A percentile compares a stretch with the other conserved stretches of the same genome.
phyloP scores from a whole-genome alignment of 108 stramenopile genomes.

The Skeletonema menzelii region DNA sequence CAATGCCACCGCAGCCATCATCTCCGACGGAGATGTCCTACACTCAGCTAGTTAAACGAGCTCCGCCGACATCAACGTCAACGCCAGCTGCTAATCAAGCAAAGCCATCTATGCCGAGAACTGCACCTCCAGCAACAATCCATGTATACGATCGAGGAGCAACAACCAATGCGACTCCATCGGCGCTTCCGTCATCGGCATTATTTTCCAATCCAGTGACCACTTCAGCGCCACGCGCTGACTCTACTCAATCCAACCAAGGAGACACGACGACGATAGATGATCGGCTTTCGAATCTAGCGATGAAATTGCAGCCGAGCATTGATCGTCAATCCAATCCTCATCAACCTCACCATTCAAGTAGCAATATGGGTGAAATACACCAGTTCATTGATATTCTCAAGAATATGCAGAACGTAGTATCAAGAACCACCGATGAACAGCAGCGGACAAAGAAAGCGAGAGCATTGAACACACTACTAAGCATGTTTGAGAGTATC shows the following conservation, averaged over 20 bases:
- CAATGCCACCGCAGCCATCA: background rate
- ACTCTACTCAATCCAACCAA: background rate
- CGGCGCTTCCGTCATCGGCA: background rate
- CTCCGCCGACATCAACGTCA: background rate
- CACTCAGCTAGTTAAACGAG: background rate
- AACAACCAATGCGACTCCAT: background rate
- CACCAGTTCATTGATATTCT: slow-evolving; percentile 41
- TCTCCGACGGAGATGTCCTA: slow-evolving; percentile 11
- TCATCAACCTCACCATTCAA: background rate
- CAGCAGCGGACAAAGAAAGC: slow-evolving; percentile 39
- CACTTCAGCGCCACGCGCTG: background rate
- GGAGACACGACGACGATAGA: slow-evolving; percentile 1
- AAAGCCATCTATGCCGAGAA: background rate
- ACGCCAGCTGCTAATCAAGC: background rate
- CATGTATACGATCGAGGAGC: background rate
- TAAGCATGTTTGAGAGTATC: slow-evolving; percentile 43
- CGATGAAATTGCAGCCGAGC: background rate
- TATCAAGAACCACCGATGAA: slow-evolving; percentile 31
- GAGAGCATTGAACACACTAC: slow-evolving; percentile 35
- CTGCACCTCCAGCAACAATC: slow-evolving; percentile 1
- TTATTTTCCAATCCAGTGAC: background rate
- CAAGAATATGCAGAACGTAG: slow-evolving; percentile 34
- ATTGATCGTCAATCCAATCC: background rate
- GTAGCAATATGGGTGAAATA: slow-evolving; percentile 10
- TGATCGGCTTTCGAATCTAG: slow-evolving; percentile 22